Conservation (phyloP, 75 land plant species). For the Gnetum montanum region DNA sequence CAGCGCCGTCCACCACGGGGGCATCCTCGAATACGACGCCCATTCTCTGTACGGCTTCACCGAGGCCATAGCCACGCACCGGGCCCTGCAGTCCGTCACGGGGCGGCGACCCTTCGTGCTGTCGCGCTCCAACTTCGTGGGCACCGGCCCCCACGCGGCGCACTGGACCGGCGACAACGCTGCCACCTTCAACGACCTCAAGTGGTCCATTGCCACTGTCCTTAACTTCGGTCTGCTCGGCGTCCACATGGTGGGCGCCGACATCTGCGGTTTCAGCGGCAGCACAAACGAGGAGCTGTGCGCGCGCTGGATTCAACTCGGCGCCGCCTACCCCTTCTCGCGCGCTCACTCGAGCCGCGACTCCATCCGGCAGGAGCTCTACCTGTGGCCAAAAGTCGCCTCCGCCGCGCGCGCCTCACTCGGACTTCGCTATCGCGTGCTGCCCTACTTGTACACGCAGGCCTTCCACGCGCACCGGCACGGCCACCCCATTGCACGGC, state of each 20-base stretch:
- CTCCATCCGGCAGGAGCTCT: constrained; percentile 22
- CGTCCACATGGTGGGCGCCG: constrained; percentile 82
- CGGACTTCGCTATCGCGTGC: constrained; percentile 18
- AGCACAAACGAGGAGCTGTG: constrained; percentile 70
- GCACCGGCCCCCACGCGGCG: constrained; percentile 60
- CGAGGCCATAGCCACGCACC: constrained; percentile 56
- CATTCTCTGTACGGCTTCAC: constrained; percentile 76
- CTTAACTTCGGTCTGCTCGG: constrained; percentile 81
- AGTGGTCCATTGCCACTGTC: constrained; percentile 64
- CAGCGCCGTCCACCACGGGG: constrained; percentile 56
- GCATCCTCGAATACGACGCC: constrained; percentile 51
- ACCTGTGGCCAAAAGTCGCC: constrained; percentile 27
- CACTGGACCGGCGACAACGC: constrained; percentile 89
- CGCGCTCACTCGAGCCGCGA: constrained; percentile 19
- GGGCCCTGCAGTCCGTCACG: constrained; percentile 31
- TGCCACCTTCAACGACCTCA: constrained; percentile 66
- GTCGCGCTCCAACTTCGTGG: constrained; percentile 64
- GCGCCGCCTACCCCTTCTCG: constrained; percentile 36
- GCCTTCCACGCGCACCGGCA: constrained; percentile 15
- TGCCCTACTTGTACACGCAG: constrained; percentile 34
- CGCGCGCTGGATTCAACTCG: constrained; percentile 48
- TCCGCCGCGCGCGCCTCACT: constrained; percentile 23
- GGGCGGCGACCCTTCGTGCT: constrained; percentile 70
- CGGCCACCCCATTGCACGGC: constrained; percentile 30
- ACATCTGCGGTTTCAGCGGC: constrained; percentile 74